Percentiles rank a stretch among this genome's conserved stretches.
These are phyloP conservation scores for Phoenix roebelenii DNA, from an alignment of 176 grass and related monocot genomes.

Conservation along the genomic window DNA sequence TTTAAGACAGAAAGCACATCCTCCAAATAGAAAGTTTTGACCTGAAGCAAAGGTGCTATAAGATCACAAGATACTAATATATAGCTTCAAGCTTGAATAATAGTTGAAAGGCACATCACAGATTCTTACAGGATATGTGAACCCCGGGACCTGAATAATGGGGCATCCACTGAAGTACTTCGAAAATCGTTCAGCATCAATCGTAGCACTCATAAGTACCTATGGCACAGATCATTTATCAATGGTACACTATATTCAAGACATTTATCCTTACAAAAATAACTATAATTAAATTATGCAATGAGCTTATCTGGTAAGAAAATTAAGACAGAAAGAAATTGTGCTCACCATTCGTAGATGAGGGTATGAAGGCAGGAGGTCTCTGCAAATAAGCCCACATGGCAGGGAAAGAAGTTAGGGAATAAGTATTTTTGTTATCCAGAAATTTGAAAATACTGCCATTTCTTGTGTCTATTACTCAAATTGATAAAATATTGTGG, in stretches of 20 bases:
- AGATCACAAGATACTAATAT: constrained; percentile 6
- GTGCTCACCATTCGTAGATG: constrained; percentile 68
- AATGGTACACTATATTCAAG: constrained; percentile 3
- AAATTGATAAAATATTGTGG: neutral
- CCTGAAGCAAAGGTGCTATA: constrained; percentile 22
- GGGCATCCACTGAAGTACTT: constrained; percentile 89
- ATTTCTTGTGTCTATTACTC: neutral
- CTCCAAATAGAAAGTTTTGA: constrained; percentile 91
- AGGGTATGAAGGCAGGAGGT: constrained; percentile 67
- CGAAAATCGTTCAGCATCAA: constrained; percentile 82
- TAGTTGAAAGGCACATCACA: too few species aligned
- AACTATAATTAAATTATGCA: neutral
- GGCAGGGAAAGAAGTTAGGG: constrained; percentile 14
- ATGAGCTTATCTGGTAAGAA: neutral
- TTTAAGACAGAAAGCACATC: constrained; percentile 85
- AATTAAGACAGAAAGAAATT: constrained; percentile 8
- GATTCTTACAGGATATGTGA: constrained; percentile 82
- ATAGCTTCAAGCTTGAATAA: neutral
- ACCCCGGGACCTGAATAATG: constrained; percentile 86
- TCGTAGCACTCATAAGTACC: constrained; percentile 97
- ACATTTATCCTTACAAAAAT: neutral
- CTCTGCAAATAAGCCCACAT: constrained; percentile 45
- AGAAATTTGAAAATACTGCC: neutral
- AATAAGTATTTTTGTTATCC: neutral
- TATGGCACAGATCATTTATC: constrained; percentile 30